phyloP scores from a whole-genome alignment of 2,329 filamentous ascomycete genomes.

The Fusarium devonianum region DNA sequence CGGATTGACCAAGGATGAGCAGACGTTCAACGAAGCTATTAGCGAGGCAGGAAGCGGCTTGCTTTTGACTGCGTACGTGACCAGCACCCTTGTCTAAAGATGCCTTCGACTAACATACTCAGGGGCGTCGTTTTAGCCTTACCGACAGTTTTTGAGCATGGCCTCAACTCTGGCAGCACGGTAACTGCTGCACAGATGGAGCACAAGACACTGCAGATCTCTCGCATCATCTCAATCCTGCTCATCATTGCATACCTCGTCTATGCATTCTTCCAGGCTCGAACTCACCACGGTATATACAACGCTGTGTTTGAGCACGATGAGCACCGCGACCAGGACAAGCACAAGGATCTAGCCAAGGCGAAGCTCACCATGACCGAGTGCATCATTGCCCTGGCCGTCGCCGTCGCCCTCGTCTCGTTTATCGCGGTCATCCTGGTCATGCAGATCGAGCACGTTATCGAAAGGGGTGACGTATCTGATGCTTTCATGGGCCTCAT shows the following conservation, averaged over 20 bases:
- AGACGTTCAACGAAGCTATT: slow-evolving; percentile 76
- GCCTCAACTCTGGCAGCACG: slow-evolving; percentile 44
- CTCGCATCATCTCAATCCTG: slow-evolving; percentile 73
- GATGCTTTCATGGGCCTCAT: slow-evolving; percentile 73
- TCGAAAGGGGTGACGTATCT: slow-evolving; percentile 53
- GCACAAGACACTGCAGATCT: slow-evolving; percentile 67
- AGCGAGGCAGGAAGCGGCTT: slow-evolving; percentile 82
- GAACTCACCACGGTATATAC: slow-evolving; percentile 79
- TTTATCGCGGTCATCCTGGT: slow-evolving; percentile 79
- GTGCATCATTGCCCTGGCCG: slow-evolving; percentile 67
- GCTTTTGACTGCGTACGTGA: slow-evolving; percentile 74
- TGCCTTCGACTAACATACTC: slow-evolving; percentile 41
- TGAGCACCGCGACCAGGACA: slow-evolving; percentile 71
- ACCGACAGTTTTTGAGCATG: slow-evolving; percentile 63
- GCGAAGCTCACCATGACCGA: slow-evolving; percentile 79
- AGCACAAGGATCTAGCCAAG: slow-evolving; percentile 64
- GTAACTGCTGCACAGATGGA: slow-evolving; percentile 52
- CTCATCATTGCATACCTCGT: slow-evolving; percentile 73
- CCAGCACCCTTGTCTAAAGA: not conserved
- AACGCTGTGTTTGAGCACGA: slow-evolving; percentile 76
- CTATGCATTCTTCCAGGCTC: slow-evolving; percentile 77
- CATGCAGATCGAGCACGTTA: slow-evolving; percentile 70
- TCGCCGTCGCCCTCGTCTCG: slow-evolving; percentile 74
- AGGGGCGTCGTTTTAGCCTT: slow-evolving; percentile 51
- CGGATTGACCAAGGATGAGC: slow-evolving; percentile 71